Conservation (phyloP, 148 eudicot species). For the Amaranthus hypochondriacus region DNA sequence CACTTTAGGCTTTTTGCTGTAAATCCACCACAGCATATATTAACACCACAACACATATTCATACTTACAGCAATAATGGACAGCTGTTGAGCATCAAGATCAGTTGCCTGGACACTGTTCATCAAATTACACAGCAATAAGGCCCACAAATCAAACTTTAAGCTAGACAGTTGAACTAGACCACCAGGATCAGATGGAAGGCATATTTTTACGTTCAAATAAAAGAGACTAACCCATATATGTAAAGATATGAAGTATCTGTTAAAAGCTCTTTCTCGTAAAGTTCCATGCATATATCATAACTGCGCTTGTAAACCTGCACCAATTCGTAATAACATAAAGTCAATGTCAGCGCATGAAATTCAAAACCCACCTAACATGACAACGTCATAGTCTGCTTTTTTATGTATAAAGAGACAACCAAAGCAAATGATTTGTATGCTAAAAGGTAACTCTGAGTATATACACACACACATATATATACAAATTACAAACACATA, state of each 20-base stretch:
- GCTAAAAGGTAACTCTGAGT: no score
- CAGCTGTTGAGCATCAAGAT: slow-evolving; percentile 82
- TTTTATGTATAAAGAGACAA: no score
- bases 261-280: slow-evolving; percentile 87
- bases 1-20: not conserved
- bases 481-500: no score
- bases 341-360: slow-evolving; percentile 1
- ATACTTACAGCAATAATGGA: slow-evolving; percentile 81
- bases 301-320: slow-evolving; percentile 90
- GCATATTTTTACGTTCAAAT: slow-evolving; percentile 1
- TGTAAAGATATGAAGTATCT: slow-evolving; percentile 68
- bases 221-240: slow-evolving; percentile 64
- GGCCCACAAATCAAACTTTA: not conserved
- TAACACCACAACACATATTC: not conserved
- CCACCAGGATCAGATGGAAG: not conserved
- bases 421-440: no score
- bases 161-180: not conserved
- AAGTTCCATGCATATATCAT: slow-evolving; percentile 77
- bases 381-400: no score
- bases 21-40: slow-evolving; percentile 3
- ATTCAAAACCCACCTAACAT: no score
- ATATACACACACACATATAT: no score
- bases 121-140: slow-evolving; percentile 3
- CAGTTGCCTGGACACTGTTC: slow-evolving; percentile 71
- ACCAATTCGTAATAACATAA: slow-evolving; percentile 6